These are phyloP conservation scores for Backusella parvicylindrica DNA, from an alignment of 192 early-diverging fungal species.

Conservation along the genomic window DNA sequence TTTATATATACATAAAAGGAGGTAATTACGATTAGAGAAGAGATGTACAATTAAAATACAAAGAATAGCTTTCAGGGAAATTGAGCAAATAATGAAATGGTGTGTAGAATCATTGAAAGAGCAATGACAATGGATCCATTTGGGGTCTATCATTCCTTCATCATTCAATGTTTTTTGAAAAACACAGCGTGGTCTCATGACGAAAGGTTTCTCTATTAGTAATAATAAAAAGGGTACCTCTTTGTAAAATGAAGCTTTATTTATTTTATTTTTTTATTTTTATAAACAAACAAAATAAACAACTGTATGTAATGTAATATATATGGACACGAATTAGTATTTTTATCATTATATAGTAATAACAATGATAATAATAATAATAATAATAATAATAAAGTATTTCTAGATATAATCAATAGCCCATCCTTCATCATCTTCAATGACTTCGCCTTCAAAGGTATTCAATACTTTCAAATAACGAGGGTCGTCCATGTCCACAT, in stretches of 20 bases:
- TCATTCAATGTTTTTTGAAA: too few relatives aligned
- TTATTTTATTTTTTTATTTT: neutral
- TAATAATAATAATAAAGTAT: neutral
- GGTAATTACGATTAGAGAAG: too few relatives aligned
- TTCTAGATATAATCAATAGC: neutral
- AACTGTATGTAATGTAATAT: neutral
- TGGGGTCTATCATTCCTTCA: too few relatives aligned
- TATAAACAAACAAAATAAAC: neutral
- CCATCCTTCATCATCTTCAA: conserved; percentile 14
- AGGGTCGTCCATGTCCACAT: conserved; percentile 22
- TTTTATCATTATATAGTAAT: neutral
- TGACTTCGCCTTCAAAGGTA: neutral
- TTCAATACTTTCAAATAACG: conserved; percentile 20
- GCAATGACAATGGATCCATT: too few relatives aligned
- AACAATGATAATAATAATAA: neutral
- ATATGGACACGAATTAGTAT: neutral
- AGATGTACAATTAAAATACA: too few relatives aligned
- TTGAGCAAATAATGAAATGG: too few relatives aligned
- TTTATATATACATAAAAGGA: too few relatives aligned
- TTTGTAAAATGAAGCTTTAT: neutral
- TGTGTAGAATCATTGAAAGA: too few relatives aligned
- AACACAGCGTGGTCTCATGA: neutral
- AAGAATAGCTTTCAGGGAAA: too few relatives aligned
- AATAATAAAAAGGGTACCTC: neutral
- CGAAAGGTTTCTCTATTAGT: neutral